These are phyloP conservation scores for Leccinum ochraceum DNA, from an alignment of 768 basidiomycete genomes.

Conservation along the genomic window DNA sequence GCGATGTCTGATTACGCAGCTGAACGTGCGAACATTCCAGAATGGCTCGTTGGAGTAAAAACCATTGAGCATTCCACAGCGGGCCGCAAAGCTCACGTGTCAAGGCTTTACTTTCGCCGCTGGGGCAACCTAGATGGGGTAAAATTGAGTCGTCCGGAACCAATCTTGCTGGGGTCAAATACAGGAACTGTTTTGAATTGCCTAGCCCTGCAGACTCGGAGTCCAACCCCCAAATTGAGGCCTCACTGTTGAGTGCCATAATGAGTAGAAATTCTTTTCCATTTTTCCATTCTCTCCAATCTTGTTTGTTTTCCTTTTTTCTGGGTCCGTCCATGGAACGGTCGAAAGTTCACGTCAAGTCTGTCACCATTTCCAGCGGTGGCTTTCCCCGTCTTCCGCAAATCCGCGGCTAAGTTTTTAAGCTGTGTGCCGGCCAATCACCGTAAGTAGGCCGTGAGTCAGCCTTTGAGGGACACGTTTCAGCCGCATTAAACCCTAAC, in stretches of 20 bases:
- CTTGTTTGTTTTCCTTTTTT: background rate
- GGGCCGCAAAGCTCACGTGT: constrained; percentile 13
- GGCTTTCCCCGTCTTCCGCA: constrained; percentile 11
- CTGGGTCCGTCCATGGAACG: background rate
- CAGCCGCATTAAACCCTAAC: constrained; percentile 26
- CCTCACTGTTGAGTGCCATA: constrained; percentile 6
- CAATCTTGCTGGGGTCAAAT: constrained; percentile 2
- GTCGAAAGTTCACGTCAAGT: background rate
- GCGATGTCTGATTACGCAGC: constrained; percentile 6
- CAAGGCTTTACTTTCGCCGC: constrained; percentile 15
- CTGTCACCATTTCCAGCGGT: background rate
- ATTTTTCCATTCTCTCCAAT: background rate
- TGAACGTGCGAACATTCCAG: constrained; percentile 16
- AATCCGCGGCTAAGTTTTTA: constrained; percentile 17
- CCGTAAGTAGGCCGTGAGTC: constrained; percentile 3
- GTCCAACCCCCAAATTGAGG: constrained; percentile 3
- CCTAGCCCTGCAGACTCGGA: background rate
- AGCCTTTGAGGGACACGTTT: constrained; percentile 24
- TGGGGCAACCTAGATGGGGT: constrained; percentile 8
- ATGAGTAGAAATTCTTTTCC: background rate
- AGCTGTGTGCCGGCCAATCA: constrained; percentile 11
- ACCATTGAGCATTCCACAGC: background rate
- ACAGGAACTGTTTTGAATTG: background rate
- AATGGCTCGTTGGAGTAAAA: background rate
- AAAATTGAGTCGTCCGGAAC: constrained; percentile 4